Base-by-base conservation (phyloP, 495 filamentous ascomycete species). In the Diplogelasinospora grovesii region DNA sequence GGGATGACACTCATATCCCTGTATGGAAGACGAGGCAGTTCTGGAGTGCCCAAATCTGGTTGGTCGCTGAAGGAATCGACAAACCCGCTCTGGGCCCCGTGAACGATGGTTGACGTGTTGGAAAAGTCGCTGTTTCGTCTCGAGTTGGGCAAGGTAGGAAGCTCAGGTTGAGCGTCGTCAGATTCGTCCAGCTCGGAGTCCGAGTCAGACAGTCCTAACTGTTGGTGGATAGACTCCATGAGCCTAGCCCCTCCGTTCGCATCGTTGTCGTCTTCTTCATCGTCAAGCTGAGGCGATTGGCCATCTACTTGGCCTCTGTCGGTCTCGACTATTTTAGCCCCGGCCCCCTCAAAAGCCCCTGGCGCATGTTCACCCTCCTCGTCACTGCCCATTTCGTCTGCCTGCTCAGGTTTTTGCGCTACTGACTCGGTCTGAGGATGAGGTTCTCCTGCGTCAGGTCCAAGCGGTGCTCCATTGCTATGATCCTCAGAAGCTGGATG, bases 81-180 rank as follows among this genome's bases (percentile, higher is more conserved):
- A 26, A 52, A 49, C 19, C 40, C 44, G 18, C 40, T 54, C 9
- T 53, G 45, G 1, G 57, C 31, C 5, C 54, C 60, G 40, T 60
- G 65, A 3, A 65, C 44, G 7, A 69, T 48, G 3, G 63, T 67
- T 1, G 68, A 68, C 28, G 65, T 51, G 22, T 60, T 46, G 6
- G 70, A 73, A 5, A 47, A 46, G 20, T 49, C 52, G 48, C 71
- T 65, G 11, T 57, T 21, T 38, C 56, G 39, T 38, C 61, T 43
- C 37, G 56, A 20, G 31, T 40, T 35, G 23, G 43, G 40, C 3
- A 54, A 29, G 4, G 19, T 15, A 8, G 52, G 49, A 3, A 58
- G 36, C n/a, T 54, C 50, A 6, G 36, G 41, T 22, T 52, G 31
- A n/a, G 41, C 33, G 2, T 30, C 36, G 8, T 53, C 36, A n/a